Percentiles rank a stretch among this genome's conserved stretches.
phyloP scores from a whole-genome alignment of 1,284 basidiomycete genomes.

The Uromyces viciae-fabae region DNA sequence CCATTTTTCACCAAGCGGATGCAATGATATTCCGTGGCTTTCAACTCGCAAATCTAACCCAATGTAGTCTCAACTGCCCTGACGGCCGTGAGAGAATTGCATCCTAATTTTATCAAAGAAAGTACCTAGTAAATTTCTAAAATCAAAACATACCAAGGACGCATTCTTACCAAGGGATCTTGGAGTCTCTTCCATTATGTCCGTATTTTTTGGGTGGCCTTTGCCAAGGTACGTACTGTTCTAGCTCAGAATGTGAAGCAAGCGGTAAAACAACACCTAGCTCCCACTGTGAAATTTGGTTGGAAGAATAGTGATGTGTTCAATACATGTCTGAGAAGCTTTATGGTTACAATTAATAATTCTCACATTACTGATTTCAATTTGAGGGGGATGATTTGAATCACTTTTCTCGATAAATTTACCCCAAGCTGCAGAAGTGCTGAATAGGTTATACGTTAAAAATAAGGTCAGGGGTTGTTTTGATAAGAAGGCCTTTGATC shows the following conservation, averaged over 20 bases:
- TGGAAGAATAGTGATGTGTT: background rate
- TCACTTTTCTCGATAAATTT: background rate
- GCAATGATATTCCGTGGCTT: too few relatives aligned
- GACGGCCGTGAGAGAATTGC: slow-evolving; percentile 35
- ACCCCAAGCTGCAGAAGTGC: slow-evolving; percentile 45
- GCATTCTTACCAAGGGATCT: slow-evolving; percentile 27
- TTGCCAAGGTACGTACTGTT: slow-evolving; percentile 28
- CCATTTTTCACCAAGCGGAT: too few relatives aligned
- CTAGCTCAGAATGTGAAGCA: background rate
- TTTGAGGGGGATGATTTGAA: background rate
- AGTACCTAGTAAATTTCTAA: background rate
- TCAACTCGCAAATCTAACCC: too few relatives aligned
- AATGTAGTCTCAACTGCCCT: too few relatives aligned
- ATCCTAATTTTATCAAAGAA: slow-evolving; percentile 11
- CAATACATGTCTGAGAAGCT: background rate
- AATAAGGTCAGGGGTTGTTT: too few relatives aligned
- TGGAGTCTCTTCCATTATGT: slow-evolving; percentile 18
- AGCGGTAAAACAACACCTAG: slow-evolving; percentile 37
- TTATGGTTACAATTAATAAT: background rate
- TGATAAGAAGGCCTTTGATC: too few relatives aligned
- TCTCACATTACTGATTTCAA: slow-evolving; percentile 38
- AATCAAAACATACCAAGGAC: background rate
- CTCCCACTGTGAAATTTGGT: slow-evolving; percentile 26
- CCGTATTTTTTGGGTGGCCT: slow-evolving; percentile 29
- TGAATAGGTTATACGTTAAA: too few relatives aligned